Evolutionary conservation across 1,284 basidiomycete genomes (phyloP).

Genomic region (Blastosporella zonata): DNA sequence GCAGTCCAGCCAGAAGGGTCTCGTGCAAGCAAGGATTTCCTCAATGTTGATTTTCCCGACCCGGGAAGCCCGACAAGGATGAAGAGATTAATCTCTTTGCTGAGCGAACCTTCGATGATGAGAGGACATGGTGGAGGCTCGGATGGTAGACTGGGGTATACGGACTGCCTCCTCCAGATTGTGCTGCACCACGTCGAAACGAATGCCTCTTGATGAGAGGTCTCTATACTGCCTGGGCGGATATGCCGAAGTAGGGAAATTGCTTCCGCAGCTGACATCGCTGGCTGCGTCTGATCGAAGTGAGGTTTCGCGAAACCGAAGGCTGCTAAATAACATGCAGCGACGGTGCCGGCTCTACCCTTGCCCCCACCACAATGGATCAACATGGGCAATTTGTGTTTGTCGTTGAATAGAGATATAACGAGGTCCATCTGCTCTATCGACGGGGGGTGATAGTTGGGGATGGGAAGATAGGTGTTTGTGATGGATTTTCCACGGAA

Average conservation of each 20-base stretch:
- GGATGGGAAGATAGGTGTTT: slow-evolving; percentile 57
- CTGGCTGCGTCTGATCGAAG: slow-evolving; percentile 39
- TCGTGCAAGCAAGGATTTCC: slow-evolving; percentile 42
- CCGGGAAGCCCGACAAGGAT: slow-evolving; percentile 59
- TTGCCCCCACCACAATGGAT: slow-evolving; percentile 65
- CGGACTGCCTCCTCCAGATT: slow-evolving; percentile 54
- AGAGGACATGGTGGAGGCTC: slow-evolving; percentile 48
- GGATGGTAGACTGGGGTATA: slow-evolving; percentile 44
- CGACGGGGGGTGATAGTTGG: slow-evolving; percentile 51
- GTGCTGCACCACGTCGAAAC: slow-evolving; percentile 54
- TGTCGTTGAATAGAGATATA: slow-evolving; percentile 43
- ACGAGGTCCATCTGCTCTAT: slow-evolving; percentile 61
- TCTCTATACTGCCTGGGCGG: slow-evolving; percentile 56
- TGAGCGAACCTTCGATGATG: slow-evolving; percentile 40
- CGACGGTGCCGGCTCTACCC: slow-evolving; percentile 59
- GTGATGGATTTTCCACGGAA: slow-evolving; percentile 40
- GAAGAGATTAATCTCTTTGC: slow-evolving; percentile 38
- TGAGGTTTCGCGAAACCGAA: slow-evolving; percentile 47
- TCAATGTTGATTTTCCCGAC: slow-evolving; percentile 59
- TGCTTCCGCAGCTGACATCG: slow-evolving; percentile 46
- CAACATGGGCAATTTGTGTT: slow-evolving; percentile 45
- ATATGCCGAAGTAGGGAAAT: slow-evolving; percentile 44
- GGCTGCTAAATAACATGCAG: slow-evolving; percentile 57
- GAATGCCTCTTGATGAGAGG: slow-evolving; percentile 51
- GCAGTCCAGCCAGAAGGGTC: slow-evolving; percentile 40